These are phyloP conservation scores for Phialophora expanda DNA, from an alignment of 2,329 filamentous ascomycete species.

Conservation along the genomic window DNA sequence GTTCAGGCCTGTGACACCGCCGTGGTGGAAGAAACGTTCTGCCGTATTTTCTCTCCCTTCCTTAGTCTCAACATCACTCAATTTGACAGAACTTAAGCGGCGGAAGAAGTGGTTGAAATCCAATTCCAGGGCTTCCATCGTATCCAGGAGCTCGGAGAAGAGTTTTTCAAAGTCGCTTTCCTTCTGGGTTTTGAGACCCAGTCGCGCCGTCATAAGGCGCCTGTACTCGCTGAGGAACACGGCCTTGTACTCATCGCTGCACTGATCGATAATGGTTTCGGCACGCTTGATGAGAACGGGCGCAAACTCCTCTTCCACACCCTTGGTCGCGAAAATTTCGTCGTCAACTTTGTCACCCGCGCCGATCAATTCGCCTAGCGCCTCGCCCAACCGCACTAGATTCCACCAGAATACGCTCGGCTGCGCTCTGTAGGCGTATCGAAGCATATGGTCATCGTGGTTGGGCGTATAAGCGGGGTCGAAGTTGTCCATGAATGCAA, in stretches of 20 bases:
- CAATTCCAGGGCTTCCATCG: constrained; percentile 77
- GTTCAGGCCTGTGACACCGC: constrained; percentile 66
- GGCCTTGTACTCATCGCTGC: constrained; percentile 84
- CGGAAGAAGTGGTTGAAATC: constrained; percentile 97
- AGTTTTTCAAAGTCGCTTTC: constrained; percentile 78
- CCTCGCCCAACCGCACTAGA: constrained; percentile 85
- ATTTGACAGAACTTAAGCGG: constrained; percentile 67
- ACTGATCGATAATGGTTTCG: constrained; percentile 78
- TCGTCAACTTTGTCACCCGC: constrained; percentile 75
- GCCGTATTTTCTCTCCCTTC: constrained; percentile 69
- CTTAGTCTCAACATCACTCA: constrained; percentile 68
- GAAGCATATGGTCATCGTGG: constrained; percentile 85
- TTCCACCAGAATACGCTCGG: constrained; percentile 99
- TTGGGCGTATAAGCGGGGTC: constrained; percentile 95
- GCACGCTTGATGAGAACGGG: constrained; percentile 76
- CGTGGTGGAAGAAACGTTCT: constrained; percentile 77
- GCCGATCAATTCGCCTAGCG: constrained; percentile 85
- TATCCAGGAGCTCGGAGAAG: constrained; percentile 82
- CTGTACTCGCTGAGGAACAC: constrained; percentile 92
- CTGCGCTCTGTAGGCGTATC: constrained; percentile 93
- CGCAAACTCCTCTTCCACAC: constrained; percentile 71
- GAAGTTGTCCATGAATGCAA: constrained; percentile 97
- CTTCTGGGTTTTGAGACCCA: constrained; percentile 74
- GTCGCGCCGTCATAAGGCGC: constrained; percentile 75
- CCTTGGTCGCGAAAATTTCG: constrained; percentile 70